phyloP scores from a whole-genome alignment of 2,329 filamentous ascomycete genomes.

The Fusarium floridanum region DNA sequence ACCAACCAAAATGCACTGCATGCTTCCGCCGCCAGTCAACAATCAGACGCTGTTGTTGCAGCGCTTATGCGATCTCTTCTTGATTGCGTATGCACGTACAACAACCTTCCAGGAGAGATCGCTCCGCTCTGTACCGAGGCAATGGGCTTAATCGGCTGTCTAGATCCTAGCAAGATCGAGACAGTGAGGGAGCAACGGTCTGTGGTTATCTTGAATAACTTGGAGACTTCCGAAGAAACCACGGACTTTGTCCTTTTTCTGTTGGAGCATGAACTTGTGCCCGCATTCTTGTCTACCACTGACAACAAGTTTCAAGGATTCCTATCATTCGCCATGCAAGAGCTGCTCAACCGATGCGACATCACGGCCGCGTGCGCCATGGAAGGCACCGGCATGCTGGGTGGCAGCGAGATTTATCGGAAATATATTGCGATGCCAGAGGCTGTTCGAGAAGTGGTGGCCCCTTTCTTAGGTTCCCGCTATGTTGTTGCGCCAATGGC shows the following conservation, averaged over 20 bases:
- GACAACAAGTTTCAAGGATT: slow-evolving; percentile 92
- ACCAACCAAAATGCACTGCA: slow-evolving; percentile 83
- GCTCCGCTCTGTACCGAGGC: slow-evolving; percentile 82
- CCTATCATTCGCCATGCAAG: slow-evolving; percentile 94
- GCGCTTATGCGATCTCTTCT: slow-evolving; percentile 82
- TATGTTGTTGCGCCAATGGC: slow-evolving; percentile 79
- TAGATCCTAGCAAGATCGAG: slow-evolving; percentile 93
- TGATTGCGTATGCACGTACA: slow-evolving; percentile 87
- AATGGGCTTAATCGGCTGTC: slow-evolving; percentile 88
- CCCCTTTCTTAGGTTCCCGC: slow-evolving; percentile 86
- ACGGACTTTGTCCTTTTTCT: slow-evolving; percentile 89
- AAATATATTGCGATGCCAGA: slow-evolving; percentile 86
- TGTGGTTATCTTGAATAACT: slow-evolving; percentile 91
- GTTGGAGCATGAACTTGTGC: slow-evolving; percentile 88
- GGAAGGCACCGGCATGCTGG: slow-evolving; percentile 55
- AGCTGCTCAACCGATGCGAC: slow-evolving; percentile 82
- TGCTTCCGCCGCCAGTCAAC: slow-evolving; percentile 83
- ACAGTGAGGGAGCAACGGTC: slow-evolving; percentile 80
- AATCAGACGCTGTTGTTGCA: slow-evolving; percentile 81
- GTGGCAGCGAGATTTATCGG: slow-evolving; percentile 72
- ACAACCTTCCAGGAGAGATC: slow-evolving; percentile 75
- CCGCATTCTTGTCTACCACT: slow-evolving; percentile 89
- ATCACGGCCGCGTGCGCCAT: slow-evolving; percentile 70
- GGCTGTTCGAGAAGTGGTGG: slow-evolving; percentile 82
- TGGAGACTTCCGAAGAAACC: slow-evolving; percentile 80